Evolutionary conservation across 1,284 basidiomycete species (phyloP).

Genomic region (Singerocomus rubriflavus): DNA sequence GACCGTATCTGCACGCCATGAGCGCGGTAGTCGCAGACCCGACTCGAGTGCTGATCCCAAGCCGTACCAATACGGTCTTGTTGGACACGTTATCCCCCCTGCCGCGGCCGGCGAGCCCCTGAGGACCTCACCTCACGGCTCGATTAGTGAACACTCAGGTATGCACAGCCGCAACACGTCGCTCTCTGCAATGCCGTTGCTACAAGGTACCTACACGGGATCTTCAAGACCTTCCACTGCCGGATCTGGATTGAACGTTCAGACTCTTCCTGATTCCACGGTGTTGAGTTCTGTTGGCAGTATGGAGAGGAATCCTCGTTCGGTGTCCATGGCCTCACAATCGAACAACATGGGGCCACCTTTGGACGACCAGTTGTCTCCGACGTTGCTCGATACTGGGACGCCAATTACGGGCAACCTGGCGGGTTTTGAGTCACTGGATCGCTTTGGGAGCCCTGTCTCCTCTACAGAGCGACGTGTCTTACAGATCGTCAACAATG

Average conservation of each 20-base stretch:
- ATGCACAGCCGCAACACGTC: slow-evolving; percentile 32
- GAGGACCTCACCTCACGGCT: slow-evolving; percentile 21
- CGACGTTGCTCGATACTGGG: slow-evolving; percentile 12
- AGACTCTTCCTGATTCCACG: slow-evolving; percentile 11
- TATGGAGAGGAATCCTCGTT: slow-evolving; percentile 10
- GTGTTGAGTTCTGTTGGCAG: slow-evolving; percentile 3
- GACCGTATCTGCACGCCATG: slow-evolving; percentile 4
- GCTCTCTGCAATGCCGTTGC: slow-evolving; percentile 24
- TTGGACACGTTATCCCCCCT: slow-evolving; percentile 43
- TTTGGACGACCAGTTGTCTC: slow-evolving; percentile 2
- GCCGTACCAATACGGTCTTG: slow-evolving; percentile 51
- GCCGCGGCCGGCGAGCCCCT: slow-evolving; percentile 36
- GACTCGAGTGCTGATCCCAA: slow-evolving; percentile 31
- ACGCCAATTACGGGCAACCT: slow-evolving; percentile 25
- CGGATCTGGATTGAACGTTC: slow-evolving; percentile 34
- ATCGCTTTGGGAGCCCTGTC: slow-evolving; percentile 24
- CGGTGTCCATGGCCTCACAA: slow-evolving; percentile 25
- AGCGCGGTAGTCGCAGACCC: slow-evolving; percentile 13
- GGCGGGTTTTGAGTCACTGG: slow-evolving; percentile 14
- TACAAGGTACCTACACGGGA: slow-evolving; percentile 22
- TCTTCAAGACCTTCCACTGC: slow-evolving; percentile 43
- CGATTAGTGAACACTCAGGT: slow-evolving; percentile 23
- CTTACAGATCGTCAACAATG: slow-evolving; percentile 31
- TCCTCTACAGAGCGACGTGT: slow-evolving; percentile 21
- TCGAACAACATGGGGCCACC: slow-evolving; percentile 14